Evolutionary conservation across 768 basidiomycete species (phyloP), one percentile per base, ranked within the genome.

Genomic region (Podaxis carcinomalis): DNA sequence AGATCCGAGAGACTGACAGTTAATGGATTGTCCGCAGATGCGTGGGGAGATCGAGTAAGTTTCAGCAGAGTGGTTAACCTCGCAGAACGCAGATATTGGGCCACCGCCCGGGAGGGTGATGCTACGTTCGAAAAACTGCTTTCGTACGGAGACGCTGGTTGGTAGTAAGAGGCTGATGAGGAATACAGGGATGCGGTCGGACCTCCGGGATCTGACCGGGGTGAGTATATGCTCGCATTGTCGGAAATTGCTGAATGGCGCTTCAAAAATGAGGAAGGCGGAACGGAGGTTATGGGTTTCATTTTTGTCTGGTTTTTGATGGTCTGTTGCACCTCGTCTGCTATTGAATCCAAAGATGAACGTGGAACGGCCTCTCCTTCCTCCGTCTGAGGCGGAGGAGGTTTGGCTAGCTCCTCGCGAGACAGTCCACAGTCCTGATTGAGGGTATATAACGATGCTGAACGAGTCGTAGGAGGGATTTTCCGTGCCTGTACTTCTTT

Each of bases 1-100:
- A 98, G 81, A 69, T 98, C 96, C 2, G 96, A 94, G n/a, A 96
- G 79, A 66, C 96, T 96, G 59, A 98, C 89, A 25, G 84, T 85
- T 62, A 93, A 81, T 14, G 91, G 88, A 68, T 84, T 77, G 67
- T 87, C 86, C 61, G 82, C 79, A 25, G 89, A 89, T 25, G 90
- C 87, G 69, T 95, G 91, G 7, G 90, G 92, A 2, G 86, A 84
- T 39, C 91, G 84, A 14, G 87, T 90, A 47, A 96, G 86, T 62
- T 79, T 87, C 42, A 97, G 73, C 47, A 95, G 73, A 0, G 90
- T 92, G 0, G 94, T 98, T 62, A 97, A 77, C 53, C 90, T 83
- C 14, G 89, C 83, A 37, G 95, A 98, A 47, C 88, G 92, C 61
- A 97, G 78, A 69, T 95, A 96, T 69, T 88, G 84, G 5, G 93